Conservation (phyloP, 257 asterid genomes). For the Solanum chilense region DNA sequence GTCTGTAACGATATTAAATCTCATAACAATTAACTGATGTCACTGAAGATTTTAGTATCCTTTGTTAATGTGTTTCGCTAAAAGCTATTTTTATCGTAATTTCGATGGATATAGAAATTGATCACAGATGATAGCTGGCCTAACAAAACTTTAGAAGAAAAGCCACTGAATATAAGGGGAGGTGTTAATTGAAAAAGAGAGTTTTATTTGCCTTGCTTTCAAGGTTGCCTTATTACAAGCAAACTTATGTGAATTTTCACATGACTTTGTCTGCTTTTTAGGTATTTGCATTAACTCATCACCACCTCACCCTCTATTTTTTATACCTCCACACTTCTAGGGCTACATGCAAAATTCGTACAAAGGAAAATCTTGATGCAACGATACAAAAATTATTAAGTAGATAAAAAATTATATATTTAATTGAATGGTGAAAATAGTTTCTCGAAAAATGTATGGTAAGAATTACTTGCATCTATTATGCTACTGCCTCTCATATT, state of each 20-base stretch:
- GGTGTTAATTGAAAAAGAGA: neutral
- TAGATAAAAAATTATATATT: neutral
- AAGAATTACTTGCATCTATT: neutral
- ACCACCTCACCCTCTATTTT: neutral
- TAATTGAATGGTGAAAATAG: fast-evolving
- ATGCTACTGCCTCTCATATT: neutral
- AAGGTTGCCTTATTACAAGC: conserved; percentile 6
- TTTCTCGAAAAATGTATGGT: too few species aligned
- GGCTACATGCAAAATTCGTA: neutral
- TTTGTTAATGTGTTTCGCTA: neutral
- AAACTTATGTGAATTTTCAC: conserved; percentile 22
- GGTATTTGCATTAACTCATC: conserved; percentile 10
- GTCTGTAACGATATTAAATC: neutral
- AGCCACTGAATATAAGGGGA: neutral
- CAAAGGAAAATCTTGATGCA: neutral
- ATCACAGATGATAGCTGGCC: conserved; percentile 13
- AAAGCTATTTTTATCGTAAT: too few species aligned
- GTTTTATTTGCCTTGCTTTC: conserved; percentile 12
- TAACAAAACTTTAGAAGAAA: conserved; percentile 3
- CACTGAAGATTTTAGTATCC: fast-evolving
- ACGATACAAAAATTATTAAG: neutral
- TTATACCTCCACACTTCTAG: neutral
- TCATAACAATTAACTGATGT: too few species aligned
- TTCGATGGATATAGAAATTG: neutral
- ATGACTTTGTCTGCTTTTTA: conserved; percentile 15